A percentile compares a stretch with the other conserved stretches of the same genome.
phyloP scores from a whole-genome alignment of 371 early-diverging fungal species.

The Umbelopsis sp. region DNA sequence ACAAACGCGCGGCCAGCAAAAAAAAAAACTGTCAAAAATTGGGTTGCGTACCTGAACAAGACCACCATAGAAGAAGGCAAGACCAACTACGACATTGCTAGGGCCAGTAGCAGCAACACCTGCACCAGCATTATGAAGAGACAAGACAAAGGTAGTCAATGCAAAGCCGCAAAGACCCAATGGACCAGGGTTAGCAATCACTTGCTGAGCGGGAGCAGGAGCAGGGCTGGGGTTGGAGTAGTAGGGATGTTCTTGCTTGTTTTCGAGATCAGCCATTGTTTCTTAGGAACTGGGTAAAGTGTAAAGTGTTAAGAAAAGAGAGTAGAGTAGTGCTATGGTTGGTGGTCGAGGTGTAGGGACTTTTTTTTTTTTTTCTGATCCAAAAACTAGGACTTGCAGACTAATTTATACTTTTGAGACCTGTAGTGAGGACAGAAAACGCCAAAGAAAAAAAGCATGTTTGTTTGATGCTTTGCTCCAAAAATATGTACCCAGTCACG shows the following conservation, averaged over 20 bases:
- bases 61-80: conserved; percentile 78
- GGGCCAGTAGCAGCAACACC: conserved; percentile 60
- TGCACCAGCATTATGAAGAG: conserved; percentile 66
- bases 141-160: conserved; percentile 71
- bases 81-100: conserved; percentile 56
- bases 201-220: conserved; percentile 24
- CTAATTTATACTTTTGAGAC: no score
- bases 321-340: no score
- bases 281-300: not conserved
- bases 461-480: no score
- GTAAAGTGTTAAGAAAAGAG: not conserved
- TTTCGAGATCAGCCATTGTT: conserved; percentile 14
- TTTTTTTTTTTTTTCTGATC: no score
- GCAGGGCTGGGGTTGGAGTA: conserved; percentile 11
- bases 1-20: not conserved
- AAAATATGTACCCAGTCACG: no score
- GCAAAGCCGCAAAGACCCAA: conserved; percentile 74
- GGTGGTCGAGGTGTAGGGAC: no score
- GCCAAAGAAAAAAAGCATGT: no score
- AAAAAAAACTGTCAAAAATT: not conserved
- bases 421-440: no score
- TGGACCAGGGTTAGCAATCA: conserved; percentile 70
- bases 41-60: conserved; percentile 56
- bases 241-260: conserved; percentile 12
- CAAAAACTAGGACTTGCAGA: no score